A percentile compares a stretch with the other conserved stretches of the same genome.
Evolutionary conservation across 148 eudicot species (phyloP).

Genomic region (Rhododendron henanense): DNA sequence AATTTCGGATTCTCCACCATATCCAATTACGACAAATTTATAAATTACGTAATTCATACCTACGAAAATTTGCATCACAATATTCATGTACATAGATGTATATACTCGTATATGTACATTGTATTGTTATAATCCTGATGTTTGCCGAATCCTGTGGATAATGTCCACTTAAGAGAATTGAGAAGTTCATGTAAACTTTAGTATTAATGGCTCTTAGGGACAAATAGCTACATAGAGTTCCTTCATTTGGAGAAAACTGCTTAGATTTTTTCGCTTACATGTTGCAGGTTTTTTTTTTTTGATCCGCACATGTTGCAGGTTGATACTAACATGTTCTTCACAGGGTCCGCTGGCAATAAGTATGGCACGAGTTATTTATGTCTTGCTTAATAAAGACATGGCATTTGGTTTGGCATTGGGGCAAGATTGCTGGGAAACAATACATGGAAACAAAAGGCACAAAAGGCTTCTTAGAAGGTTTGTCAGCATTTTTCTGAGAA

Average conservation of each 20-base stretch:
- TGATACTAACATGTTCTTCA: too few relatives aligned
- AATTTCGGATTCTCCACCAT: too few relatives aligned
- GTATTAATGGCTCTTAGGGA: background rate
- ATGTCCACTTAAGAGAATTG: background rate
- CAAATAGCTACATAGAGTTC: background rate
- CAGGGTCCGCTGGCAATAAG: constrained; percentile 79
- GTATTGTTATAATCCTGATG: too few relatives aligned
- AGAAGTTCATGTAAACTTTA: background rate
- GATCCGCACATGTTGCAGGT: too few relatives aligned
- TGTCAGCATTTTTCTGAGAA: constrained; percentile 87
- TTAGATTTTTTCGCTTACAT: background rate
- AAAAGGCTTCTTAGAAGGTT: constrained; percentile 74
- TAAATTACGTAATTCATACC: too few relatives aligned
- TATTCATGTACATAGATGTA: too few relatives aligned
- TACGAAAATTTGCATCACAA: too few relatives aligned
- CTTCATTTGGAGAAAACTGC: background rate
- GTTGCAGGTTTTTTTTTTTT: too few relatives aligned
- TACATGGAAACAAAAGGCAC: constrained; percentile 55
- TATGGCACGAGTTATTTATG: constrained; percentile 79
- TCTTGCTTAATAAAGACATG: constrained; percentile 53
- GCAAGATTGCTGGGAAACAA: constrained; percentile 70
- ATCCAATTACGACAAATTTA: too few relatives aligned
- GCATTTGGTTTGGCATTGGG: constrained; percentile 57
- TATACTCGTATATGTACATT: too few relatives aligned
- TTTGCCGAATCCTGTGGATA: background rate